A percentile compares a stretch with the other conserved stretches of the same genome.
phyloP scores from a whole-genome alignment of 1,139 yeast species.

The Hemisphaericaspora lyxosophila region DNA sequence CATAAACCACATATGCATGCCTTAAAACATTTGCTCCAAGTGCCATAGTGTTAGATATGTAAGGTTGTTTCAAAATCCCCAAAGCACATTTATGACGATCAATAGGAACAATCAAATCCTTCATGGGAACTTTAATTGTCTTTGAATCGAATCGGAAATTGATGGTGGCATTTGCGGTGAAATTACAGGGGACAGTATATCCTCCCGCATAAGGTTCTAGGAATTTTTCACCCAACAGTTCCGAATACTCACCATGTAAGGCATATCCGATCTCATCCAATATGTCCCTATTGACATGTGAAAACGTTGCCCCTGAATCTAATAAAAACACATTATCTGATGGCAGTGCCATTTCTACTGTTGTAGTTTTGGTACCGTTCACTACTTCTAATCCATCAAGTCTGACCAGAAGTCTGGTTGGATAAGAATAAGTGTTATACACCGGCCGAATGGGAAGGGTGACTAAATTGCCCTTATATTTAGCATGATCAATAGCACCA shows the following conservation, averaged over 20 bases:
- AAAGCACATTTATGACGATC: conserved; percentile 26
- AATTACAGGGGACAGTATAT: conserved; percentile 24
- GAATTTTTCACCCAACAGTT: no score
- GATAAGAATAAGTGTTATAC: conserved; percentile 5
- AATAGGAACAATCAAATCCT: conserved; percentile 23
- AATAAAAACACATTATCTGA: conserved; percentile 30
- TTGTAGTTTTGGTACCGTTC: conserved; percentile 8
- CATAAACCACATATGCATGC: conserved; percentile 75
- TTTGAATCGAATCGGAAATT: conserved; percentile 38
- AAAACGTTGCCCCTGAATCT: conserved; percentile 46
- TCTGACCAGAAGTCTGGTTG: conserved; percentile 13
- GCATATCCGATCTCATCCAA: conserved; percentile 26
- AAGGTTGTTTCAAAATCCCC: conserved; percentile 28
- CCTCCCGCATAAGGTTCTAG: no score
- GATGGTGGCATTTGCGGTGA: conserved; percentile 13
- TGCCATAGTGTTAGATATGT: conserved; percentile 21
- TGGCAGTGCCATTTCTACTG: no score
- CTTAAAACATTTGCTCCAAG: conserved; percentile 78
- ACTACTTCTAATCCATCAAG: conserved; percentile 17
- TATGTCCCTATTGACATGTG: conserved; percentile 31
- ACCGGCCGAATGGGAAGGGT: conserved; percentile 12
- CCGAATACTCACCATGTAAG: conserved; percentile 26
- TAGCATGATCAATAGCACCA: conserved; percentile 48
- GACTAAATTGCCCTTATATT: conserved; percentile 36
- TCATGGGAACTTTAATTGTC: conserved; percentile 37